These are phyloP conservation scores for Hymenochaete sp. DNA, from an alignment of 1,284 basidiomycete genomes.

Conservation along the genomic window DNA sequence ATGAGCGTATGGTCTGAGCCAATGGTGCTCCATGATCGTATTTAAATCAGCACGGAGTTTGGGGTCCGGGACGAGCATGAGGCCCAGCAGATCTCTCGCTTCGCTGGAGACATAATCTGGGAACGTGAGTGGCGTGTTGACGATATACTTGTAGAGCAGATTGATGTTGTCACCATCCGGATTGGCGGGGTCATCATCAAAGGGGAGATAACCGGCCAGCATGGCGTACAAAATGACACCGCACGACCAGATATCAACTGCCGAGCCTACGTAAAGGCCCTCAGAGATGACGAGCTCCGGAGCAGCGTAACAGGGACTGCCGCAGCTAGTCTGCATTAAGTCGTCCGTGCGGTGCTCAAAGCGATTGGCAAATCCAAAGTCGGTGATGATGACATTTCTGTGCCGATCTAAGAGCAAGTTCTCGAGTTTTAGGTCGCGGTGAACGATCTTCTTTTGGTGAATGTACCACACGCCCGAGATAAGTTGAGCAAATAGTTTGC, in stretches of 20 bases:
- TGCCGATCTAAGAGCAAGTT: constrained; percentile 95
- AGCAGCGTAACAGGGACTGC: constrained; percentile 96
- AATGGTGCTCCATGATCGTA: constrained; percentile 75
- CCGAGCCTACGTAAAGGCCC: constrained; percentile 95
- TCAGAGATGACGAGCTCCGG: constrained; percentile 99
- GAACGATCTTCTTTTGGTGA: constrained; percentile 98
- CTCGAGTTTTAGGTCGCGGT: constrained; percentile 98
- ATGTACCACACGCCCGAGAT: constrained; percentile 99
- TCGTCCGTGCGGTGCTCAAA: constrained; percentile 90
- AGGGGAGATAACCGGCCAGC: constrained; percentile 98
- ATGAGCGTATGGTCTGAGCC: constrained; percentile 63
- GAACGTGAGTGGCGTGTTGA: constrained; percentile 91
- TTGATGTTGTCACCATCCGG: constrained; percentile 99
- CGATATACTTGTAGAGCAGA: constrained; percentile 98
- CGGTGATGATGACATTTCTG: constrained; percentile 98
- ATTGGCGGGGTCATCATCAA: constrained; percentile 98
- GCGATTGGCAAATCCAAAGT: constrained; percentile 98
- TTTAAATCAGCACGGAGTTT: constrained; percentile 64
- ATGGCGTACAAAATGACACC: constrained; percentile 99
- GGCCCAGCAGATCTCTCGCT: constrained; percentile 64
- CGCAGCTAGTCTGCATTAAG: constrained; percentile 98
- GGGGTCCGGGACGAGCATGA: constrained; percentile 86
- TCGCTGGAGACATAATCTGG: constrained; percentile 84
- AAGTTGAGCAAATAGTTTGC: constrained; percentile 95
- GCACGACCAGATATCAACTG: constrained; percentile 99